These are phyloP conservation scores for Raffaelea deltoideospora DNA, from an alignment of 2,329 filamentous ascomycete genomes.

Conservation along the genomic window DNA sequence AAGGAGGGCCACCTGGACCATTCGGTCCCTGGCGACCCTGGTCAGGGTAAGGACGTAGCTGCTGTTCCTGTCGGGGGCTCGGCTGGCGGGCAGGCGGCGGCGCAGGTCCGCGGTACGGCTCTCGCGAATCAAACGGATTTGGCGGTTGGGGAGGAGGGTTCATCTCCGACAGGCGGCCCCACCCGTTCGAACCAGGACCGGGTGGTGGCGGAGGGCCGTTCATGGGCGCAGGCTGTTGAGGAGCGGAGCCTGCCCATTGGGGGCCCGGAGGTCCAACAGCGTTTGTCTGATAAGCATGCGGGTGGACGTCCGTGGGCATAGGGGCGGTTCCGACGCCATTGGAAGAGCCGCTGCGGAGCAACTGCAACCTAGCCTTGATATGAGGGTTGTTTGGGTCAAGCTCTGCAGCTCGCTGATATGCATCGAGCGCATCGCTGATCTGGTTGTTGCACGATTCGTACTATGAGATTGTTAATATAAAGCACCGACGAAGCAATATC, in stretches of 20 bases:
- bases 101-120: conserved; percentile 46
- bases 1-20: conserved; percentile 11
- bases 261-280: conserved; percentile 74
- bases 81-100: conserved; percentile 52
- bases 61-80: conserved; percentile 61
- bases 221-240: conserved; percentile 26
- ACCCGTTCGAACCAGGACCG: conserved; percentile 38
- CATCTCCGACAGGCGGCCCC: conserved; percentile 61
- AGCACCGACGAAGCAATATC: too few relatives aligned
- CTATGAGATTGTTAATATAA: too few relatives aligned
- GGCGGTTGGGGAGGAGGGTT: conserved; percentile 59
- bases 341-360: conserved; percentile 68
- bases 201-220: conserved; percentile 42
- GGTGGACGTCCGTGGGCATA: conserved; percentile 91
- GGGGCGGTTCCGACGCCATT: conserved; percentile 61
- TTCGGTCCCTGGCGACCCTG: conserved; percentile 31
- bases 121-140: conserved; percentile 69
- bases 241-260: conserved; percentile 68
- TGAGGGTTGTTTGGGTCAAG: conserved; percentile 86
- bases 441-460: conserved; percentile 99
- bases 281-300: conserved; percentile 79
- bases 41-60: conserved; percentile 56
- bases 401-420: conserved; percentile 87
- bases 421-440: conserved; percentile 87
- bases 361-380: conserved; percentile 85